Base-by-base conservation (phyloP, 257 asterid species). In the Paraleonurus japonicus region DNA sequence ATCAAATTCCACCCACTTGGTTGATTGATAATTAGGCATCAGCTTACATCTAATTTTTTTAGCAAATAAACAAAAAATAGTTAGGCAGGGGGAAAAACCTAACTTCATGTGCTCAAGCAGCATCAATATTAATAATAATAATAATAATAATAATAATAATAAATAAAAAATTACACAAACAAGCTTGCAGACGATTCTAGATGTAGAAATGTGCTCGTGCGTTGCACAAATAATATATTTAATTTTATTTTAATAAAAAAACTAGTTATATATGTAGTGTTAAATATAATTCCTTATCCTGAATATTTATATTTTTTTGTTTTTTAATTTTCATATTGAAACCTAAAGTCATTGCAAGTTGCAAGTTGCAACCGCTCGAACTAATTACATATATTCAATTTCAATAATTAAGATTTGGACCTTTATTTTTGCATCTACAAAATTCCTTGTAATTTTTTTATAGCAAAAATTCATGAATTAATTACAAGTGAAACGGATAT, bases 11-110 rank as follows among this genome's bases (percentile, higher is more conserved):
- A 48, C 54, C 26, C 28, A 61, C 65, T 73, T 65, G 53, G 3
- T 37, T 60, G 55, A 65, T 74, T 64, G 71, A 66, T 70, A 66
- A 79, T 75, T 71, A 50, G 83, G 80, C 83, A 71, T 30, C 5
- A 60, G 16, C 27, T 37, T 47, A 28, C 62, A 23, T 66, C 48
- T 47, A 30, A 55, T 43, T 65, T 59, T 50, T 70, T 51, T 39
- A 35, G 11, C 3, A 47, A 47, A 57, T 16, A 1, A 24, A 6
- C 37, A 66, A 66, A 47, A 26, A 50, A 39, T 48, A 51, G 67
- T 67, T 78, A 37, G 75, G 68, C 72, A 67, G 47, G 33, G 33
- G 63, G 58, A 22, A 67, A 60, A 61, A 77, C 81, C 63, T 77
- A 77, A 67, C 78, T 60, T 23, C 71, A 67, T 37, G 67, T 72